Percentiles rank a stretch among this genome's conserved stretches.
Conservation (phyloP, 2,329 filamentous ascomycete genomes). For the Stromatinia cepivora region DNA sequence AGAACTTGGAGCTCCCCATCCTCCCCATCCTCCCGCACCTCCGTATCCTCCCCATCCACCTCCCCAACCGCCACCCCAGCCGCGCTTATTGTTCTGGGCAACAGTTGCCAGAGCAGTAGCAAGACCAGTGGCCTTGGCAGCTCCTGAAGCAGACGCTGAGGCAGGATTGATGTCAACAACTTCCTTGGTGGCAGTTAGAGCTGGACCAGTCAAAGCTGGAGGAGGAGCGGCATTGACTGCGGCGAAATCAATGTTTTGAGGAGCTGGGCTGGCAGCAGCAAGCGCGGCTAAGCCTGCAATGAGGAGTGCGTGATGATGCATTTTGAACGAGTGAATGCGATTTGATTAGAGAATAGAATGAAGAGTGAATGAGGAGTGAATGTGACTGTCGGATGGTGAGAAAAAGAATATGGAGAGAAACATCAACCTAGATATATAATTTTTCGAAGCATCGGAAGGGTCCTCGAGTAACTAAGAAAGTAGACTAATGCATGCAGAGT, state of each 20-base stretch:
- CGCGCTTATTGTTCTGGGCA: neutral
- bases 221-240: conserved; percentile 19
- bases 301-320: conserved; percentile 16
- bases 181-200: conserved; percentile 2
- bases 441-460: neutral
- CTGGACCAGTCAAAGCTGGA: neutral
- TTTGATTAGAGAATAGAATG: conserved; percentile 21
- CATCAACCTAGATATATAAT: conserved; percentile 12
- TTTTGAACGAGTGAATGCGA: neutral
- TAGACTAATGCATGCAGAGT: neutral
- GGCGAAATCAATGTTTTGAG: conserved; percentile 27
- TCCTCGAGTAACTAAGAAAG: neutral
- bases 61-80: neutral
- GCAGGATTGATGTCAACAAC: neutral
- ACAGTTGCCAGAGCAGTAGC: conserved; percentile 12
- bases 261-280: conserved; percentile 26
- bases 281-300: conserved; percentile 28
- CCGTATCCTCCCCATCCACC: neutral
- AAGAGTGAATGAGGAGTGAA: neutral
- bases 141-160: neutral
- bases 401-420: neutral
- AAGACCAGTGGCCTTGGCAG: neutral
- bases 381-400: conserved; percentile 14
- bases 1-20: neutral
- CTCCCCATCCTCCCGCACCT: neutral